A percentile compares a stretch with the other conserved stretches of the same genome.
phyloP scores from a whole-genome alignment of 164 flowering plant species.

The Nymphaea thermarum region DNA sequence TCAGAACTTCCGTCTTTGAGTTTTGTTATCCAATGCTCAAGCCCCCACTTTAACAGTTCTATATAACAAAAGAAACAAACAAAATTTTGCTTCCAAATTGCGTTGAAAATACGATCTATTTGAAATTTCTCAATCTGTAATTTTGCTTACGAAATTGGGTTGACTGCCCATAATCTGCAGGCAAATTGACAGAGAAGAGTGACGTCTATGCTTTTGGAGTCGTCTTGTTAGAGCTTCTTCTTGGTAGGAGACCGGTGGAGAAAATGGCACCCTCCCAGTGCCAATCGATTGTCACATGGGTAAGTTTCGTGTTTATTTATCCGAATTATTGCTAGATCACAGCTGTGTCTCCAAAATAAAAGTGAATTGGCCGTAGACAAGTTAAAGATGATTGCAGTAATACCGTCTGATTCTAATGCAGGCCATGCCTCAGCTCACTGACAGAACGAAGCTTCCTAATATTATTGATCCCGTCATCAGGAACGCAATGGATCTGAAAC shows the following conservation, averaged over 20 bases:
- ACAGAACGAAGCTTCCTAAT: conserved; percentile 82
- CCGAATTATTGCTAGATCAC: not conserved
- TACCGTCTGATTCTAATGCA: conserved; percentile 16
- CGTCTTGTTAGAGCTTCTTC: conserved; percentile 76
- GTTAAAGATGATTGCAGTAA: not conserved
- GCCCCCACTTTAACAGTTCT: no score
- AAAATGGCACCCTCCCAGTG: conserved; percentile 61
- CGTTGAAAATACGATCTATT: not conserved
- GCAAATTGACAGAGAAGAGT: conserved; percentile 90
- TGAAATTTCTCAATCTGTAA: not conserved
- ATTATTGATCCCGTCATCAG: conserved; percentile 82
- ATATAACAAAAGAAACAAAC: not conserved
- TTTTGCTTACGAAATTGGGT: not conserved
- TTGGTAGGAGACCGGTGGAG: conserved; percentile 85
- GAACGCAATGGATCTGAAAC: conserved; percentile 81
- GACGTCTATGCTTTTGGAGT: conserved; percentile 96
- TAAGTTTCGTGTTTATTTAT: conserved; percentile 14
- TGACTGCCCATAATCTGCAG: conserved; percentile 18
- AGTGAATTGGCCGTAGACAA: not conserved
- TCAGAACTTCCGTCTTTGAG: not conserved
- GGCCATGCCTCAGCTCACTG: conserved; percentile 98
- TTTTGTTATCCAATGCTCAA: not conserved
- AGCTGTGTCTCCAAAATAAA: no score
- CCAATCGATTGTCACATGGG: conserved; percentile 96
- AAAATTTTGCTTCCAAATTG: no score